These are phyloP conservation scores for Alternaria consortialis DNA, from an alignment of 2,329 filamentous ascomycete genomes.

Conservation along the genomic window DNA sequence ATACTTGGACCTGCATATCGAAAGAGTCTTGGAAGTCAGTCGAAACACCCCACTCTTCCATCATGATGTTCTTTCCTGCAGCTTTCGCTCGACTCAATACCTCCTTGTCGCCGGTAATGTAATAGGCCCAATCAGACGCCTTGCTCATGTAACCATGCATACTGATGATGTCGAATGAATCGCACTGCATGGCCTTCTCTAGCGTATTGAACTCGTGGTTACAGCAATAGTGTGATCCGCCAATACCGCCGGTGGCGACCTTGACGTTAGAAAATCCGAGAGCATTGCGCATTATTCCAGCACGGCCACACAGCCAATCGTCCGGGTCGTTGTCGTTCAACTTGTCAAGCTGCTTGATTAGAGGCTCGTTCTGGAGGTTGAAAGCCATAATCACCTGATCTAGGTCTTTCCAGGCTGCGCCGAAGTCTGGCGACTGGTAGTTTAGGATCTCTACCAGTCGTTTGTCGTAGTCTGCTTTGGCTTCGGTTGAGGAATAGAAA, in stretches of 20 bases:
- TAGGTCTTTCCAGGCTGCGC: not conserved
- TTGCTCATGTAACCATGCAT: conserved; percentile 1
- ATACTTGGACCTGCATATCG: not conserved
- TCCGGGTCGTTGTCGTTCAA: not conserved
- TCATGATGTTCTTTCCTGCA: conserved; percentile 1
- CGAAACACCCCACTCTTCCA: conserved; percentile 3
- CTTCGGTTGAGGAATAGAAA: conserved; percentile 1
- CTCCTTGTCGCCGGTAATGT: not conserved
- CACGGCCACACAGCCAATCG: not conserved
- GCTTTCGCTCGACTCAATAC: not conserved
- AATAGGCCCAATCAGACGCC: not conserved
- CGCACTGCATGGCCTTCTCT: conserved; percentile 1
- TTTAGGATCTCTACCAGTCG: not conserved
- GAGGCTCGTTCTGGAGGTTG: not conserved
- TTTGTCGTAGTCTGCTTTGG: conserved; percentile 8
- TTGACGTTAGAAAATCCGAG: not conserved
- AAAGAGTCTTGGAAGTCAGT: not conserved
- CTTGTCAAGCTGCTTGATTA: not conserved
- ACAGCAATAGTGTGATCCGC: not conserved
- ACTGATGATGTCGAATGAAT: not conserved
- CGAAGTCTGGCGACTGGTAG: not conserved
- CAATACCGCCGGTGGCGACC: not conserved
- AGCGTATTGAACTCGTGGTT: not conserved
- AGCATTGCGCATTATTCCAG: not conserved
- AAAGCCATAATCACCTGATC: not conserved